Evolutionary conservation across 345 rosid genomes (phyloP), one percentile per base, ranked within the genome.

Genomic region (Sonneratia caseolaris): DNA sequence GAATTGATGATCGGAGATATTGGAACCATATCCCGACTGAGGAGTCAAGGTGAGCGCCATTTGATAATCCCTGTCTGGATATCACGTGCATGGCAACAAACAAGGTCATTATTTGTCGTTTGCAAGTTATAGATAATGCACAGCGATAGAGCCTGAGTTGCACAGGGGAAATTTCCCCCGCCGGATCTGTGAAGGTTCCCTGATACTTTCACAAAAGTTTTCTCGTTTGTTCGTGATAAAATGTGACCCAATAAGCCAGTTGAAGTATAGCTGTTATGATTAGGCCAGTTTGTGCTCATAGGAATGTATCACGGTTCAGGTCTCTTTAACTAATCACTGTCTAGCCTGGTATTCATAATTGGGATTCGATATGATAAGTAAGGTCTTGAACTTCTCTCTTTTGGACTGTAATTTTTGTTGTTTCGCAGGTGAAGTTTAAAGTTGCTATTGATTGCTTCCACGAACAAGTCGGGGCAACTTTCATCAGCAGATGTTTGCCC

Each of bases 1-100:
- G 98, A 70, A 85, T 94, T 45, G 95, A 94, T 84, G 97, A 94
- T 79, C 82, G 98, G 69, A 84, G 98, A 82, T 91, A 94, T 69
- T 94, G 98, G 98, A 94, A 84, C 76, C 86, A 85, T 76, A 76
- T 94, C 70, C 88, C 86, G 7, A 79, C 89, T 0, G 97, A 86
- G 69, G 98, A 93, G 75, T 94, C 98, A 75, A 86, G 95, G 98
- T 91, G 78, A 83, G 88, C 35, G 32, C 72, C 51, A 4, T 13
- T 57, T 11, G 61, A 56, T 32, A 75, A 53, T n/a, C 24, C 10
- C 59, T 53, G 22, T 47, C 67, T 42, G 18, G 16, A 37, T 7
- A 45, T 22, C 18, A 6, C 24, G 37, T 40, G 51, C 8, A 45
- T 22, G 42, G 38, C 0, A 47, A 37, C 16, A 42, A 35, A 4